A percentile compares a stretch with the other conserved stretches of the same genome.
Evolutionary conservation across 805 yeast species (phyloP).

Genomic region (Nakazawaea peltata): DNA sequence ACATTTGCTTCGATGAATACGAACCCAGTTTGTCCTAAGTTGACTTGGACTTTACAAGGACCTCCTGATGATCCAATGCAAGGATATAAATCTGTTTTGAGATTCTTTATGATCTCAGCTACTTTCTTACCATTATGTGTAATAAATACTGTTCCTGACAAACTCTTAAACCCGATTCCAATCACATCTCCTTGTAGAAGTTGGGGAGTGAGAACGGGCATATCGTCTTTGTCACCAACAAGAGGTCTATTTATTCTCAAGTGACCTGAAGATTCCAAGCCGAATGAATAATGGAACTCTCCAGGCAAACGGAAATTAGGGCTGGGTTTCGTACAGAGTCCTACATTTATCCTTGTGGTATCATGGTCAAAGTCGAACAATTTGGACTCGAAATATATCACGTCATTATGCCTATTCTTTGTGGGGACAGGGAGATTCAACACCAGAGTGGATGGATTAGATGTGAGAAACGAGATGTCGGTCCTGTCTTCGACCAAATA

Average conservation of each 20-base stretch:
- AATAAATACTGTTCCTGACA: slow-evolving; percentile 40
- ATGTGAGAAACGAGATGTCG: slow-evolving; percentile 20
- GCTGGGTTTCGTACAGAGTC: slow-evolving; percentile 64
- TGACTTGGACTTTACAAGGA: slow-evolving; percentile 40
- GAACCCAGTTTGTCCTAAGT: slow-evolving; percentile 81
- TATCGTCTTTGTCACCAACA: slow-evolving; percentile 34
- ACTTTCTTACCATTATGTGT: slow-evolving; percentile 50
- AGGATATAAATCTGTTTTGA: slow-evolving; percentile 43
- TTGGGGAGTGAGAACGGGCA: slow-evolving; percentile 39
- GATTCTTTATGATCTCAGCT: slow-evolving; percentile 40
- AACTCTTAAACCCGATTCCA: slow-evolving; percentile 44
- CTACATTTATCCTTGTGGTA: slow-evolving; percentile 52
- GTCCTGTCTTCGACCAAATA: slow-evolving; percentile 23
- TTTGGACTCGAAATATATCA: slow-evolving; percentile 62
- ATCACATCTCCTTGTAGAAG: slow-evolving; percentile 44
- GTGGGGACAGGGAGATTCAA: slow-evolving; percentile 26
- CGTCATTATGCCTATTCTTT: slow-evolving; percentile 32
- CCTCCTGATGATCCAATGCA: slow-evolving; percentile 45
- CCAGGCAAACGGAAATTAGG: slow-evolving; percentile 77
- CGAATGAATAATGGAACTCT: slow-evolving; percentile 57
- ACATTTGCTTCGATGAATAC: slow-evolving; percentile 86
- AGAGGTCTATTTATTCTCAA: slow-evolving; percentile 61
- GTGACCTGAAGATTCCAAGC: slow-evolving; percentile 68
- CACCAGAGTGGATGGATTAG: slow-evolving; percentile 16
- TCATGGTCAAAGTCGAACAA: slow-evolving; percentile 30